Percentiles rank a stretch among this genome's conserved stretches.
Evolutionary conservation across 2,329 filamentous ascomycete genomes (phyloP).

Genomic region (Uncinocarpus reesii): DNA sequence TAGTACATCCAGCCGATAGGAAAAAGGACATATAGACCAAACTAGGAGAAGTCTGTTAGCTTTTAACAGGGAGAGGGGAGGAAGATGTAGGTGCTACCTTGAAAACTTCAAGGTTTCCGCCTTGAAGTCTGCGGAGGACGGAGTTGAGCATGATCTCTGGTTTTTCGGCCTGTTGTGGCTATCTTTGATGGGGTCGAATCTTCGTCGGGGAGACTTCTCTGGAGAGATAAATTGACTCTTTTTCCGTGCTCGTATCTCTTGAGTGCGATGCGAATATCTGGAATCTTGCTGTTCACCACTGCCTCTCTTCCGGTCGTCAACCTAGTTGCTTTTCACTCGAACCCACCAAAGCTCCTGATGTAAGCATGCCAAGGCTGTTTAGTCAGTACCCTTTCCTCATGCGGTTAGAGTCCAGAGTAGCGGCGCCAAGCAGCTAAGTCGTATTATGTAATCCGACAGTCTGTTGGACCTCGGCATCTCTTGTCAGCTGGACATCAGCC

Average conservation of each 20-base stretch:
- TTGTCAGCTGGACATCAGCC: no score
- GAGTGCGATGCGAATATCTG: no score
- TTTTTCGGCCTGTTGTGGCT: not conserved
- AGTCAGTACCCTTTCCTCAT: no score
- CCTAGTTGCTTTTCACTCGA: not conserved
- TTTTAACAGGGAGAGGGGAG: not conserved
- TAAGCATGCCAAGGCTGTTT: no score
- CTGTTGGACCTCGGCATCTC: not conserved
- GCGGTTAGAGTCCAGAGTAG: no score
- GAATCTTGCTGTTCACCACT: no score
- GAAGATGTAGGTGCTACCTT: slow-evolving; percentile 52
- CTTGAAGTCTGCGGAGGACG: slow-evolving; percentile 52
- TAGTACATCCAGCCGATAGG: slow-evolving; percentile 99
- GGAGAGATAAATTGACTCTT: no score
- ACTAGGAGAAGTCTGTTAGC: slow-evolving; percentile 45
- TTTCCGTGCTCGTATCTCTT: not conserved
- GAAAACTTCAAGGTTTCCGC: slow-evolving; percentile 87
- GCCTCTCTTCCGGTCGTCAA: not conserved
- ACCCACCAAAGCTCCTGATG: not conserved
- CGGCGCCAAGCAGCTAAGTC: no score
- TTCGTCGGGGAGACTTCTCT: no score
- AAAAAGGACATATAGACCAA: slow-evolving; percentile 98
- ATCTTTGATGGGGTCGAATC: not conserved
- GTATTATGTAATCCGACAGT: not conserved
- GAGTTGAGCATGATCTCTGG: slow-evolving; percentile 27